These are phyloP conservation scores for Combretum micranthum DNA, from an alignment of 345 rosid genomes.

Conservation along the genomic window DNA sequence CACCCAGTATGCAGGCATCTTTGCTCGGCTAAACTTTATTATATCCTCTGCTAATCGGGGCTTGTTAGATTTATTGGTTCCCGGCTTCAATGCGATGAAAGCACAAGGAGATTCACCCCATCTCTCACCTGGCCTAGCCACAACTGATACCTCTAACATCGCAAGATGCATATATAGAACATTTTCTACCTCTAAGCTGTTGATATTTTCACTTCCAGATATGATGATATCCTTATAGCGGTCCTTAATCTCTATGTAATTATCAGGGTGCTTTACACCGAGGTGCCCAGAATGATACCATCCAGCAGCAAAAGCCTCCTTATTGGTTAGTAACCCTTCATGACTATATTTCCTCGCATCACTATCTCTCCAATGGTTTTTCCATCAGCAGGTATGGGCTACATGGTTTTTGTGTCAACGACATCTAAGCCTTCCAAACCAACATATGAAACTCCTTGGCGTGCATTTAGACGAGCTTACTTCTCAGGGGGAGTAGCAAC, in stretches of 20 bases:
- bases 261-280: constrained; percentile 39
- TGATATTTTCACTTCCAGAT: constrained; percentile 59
- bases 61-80: constrained; percentile 6
- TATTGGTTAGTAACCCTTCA: constrained; percentile 19
- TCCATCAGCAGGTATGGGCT: too few species aligned
- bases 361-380: too few species aligned
- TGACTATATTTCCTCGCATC: too few species aligned
- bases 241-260: constrained; percentile 40
- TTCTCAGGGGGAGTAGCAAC: too few species aligned
- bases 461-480: too few species aligned
- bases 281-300: constrained; percentile 31
- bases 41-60: constrained; percentile 23
- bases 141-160: constrained; percentile 48
- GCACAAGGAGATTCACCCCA: constrained; percentile 67
- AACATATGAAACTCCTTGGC: too few species aligned
- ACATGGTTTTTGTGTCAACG: too few species aligned
- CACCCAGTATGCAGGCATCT: too few species aligned
- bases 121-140: constrained; percentile 48
- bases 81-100: constrained; percentile 27
- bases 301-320: constrained; percentile 11
- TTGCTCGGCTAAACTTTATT: constrained; percentile 33
- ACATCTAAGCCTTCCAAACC: too few species aligned
- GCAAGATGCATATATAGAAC: constrained; percentile 34
- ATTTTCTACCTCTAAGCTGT: constrained; percentile 48
- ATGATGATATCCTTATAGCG: constrained; percentile 39